Evolutionary conservation across 192 early-diverging fungal species (phyloP), one percentile per base, ranked within the genome.

Genomic region (Rhizoclosmatium sp.): DNA sequence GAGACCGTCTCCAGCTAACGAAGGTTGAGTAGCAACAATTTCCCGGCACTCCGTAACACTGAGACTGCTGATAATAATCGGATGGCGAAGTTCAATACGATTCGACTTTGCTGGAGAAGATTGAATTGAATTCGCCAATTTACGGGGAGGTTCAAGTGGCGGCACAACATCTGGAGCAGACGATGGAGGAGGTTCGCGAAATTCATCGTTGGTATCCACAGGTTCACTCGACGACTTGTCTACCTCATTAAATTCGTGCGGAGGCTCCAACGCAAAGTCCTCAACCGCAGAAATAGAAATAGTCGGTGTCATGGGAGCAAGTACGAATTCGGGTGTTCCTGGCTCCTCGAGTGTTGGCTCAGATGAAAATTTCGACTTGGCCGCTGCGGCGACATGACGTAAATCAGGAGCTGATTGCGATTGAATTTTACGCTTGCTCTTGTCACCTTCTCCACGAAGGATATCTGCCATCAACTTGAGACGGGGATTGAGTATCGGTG

Each of bases 1-100:
- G 9, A 76, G 49, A 4, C 23, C 61, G 2, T 65, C 75, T 23
- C 75, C 65, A 12, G 64, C 47, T n/a, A 67, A 47, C 3, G 44
- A 48, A 14, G 75, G 75, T 10, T 39, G 45, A 3, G 65, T 64
- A 4, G 64, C 12, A 5, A 56, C 75, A 65, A 76, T 49, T 4
- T 19, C 47, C 4, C 75, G 75, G 47, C 75, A 76, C 49, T 76
- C 49, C 10, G 45, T 45, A n/a, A 76, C 46, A 39, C 65, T 48
- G n/a, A 76, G 45, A 21, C 41, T 16, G 49, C 64, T 66, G 4
- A 76, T 46, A 9, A 64, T 76, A 16, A 76, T 47, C 5, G 46
- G 45, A 47, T 67, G 49, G n/a, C 75, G 60, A 10, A 76, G 41
- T 39, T 51, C 75, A 42, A 76, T 67, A 39, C 14, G 31, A 19